Conservation (phyloP, 805 yeast species). For the Lipomyces japonicus region DNA sequence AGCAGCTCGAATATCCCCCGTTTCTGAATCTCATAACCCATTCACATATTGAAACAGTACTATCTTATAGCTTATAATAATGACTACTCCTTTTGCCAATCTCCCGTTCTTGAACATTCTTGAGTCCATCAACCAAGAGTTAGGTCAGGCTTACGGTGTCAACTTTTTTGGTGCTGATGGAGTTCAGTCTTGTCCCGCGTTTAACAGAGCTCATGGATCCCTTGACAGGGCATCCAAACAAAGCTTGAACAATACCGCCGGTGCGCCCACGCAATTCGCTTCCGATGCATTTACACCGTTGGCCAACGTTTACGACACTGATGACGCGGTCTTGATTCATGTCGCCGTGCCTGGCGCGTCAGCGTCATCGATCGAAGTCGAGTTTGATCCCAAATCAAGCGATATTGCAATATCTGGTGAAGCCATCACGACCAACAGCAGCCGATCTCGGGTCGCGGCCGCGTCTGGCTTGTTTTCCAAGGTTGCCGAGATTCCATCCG, state of each 20-base stretch:
- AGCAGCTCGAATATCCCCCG: too few species aligned
- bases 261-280: too few species aligned
- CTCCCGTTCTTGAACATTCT: constrained; percentile 13
- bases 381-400: constrained; percentile 46
- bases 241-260: too few species aligned
- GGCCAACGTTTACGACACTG: constrained; percentile 47
- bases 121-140: constrained; percentile 12
- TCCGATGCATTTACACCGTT: constrained; percentile 40
- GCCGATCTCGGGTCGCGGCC: constrained; percentile 28
- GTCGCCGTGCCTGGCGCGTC: constrained; percentile 50
- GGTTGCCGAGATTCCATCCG: constrained; percentile 40
- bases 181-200: neutral
- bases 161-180: neutral
- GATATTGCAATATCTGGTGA: constrained; percentile 47
- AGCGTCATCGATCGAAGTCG: constrained; percentile 39
- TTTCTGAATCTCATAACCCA: too few species aligned
- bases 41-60: too few species aligned
- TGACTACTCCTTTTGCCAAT: constrained; percentile 7
- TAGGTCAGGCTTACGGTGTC: constrained; percentile 10
- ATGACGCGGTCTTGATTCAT: constrained; percentile 42
- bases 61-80: too few species aligned
- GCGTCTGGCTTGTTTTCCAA: too few species aligned
- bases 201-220: neutral
- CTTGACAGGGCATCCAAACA: too few species aligned
- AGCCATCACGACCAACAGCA: constrained; percentile 7